Conservation (phyloP, 2,329 filamentous ascomycete genomes). For the Fusarium subtropicale region DNA sequence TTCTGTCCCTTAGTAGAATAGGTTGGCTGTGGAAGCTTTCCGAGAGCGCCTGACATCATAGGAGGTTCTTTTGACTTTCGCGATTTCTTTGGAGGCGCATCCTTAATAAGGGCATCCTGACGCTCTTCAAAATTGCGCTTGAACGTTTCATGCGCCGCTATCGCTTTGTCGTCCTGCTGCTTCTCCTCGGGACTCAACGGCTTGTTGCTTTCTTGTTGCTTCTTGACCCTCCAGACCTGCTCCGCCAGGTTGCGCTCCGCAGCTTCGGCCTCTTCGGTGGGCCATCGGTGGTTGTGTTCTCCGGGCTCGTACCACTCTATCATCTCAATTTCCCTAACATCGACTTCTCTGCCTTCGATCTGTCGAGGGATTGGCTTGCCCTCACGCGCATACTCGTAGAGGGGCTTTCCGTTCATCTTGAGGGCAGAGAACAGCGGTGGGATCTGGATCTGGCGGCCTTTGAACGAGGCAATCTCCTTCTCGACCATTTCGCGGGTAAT, state of each 20-base stretch:
- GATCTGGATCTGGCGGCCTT: slow-evolving; percentile 87
- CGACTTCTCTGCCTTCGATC: slow-evolving; percentile 83
- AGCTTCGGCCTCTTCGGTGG: slow-evolving; percentile 78
- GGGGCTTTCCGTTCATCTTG: slow-evolving; percentile 90
- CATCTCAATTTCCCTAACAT: slow-evolving; percentile 81
- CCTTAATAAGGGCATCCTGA: slow-evolving; percentile 67
- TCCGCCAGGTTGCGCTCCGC: slow-evolving; percentile 82
- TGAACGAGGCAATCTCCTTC: slow-evolving; percentile 78
- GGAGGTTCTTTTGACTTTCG: slow-evolving; percentile 51
- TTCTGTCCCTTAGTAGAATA: slow-evolving; percentile 60
- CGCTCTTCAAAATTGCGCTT: slow-evolving; percentile 69
- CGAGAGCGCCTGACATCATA: slow-evolving; percentile 69
- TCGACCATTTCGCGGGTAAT: slow-evolving; percentile 84
- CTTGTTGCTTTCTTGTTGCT: slow-evolving; percentile 63
- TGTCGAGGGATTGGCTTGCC: slow-evolving; percentile 87
- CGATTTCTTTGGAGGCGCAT: slow-evolving; percentile 56
- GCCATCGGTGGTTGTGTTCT: slow-evolving; percentile 82
- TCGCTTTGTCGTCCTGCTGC: slow-evolving; percentile 65
- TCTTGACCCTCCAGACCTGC: slow-evolving; percentile 74
- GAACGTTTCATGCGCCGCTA: slow-evolving; percentile 66
- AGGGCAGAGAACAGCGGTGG: slow-evolving; percentile 94
- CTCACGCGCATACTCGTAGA: slow-evolving; percentile 95
- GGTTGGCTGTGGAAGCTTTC: slow-evolving; percentile 60
- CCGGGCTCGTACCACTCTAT: slow-evolving; percentile 88
- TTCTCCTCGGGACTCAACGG: slow-evolving; percentile 66